Base-by-base conservation (phyloP, 106 monocot species). In the Dactylorhiza incarnata region DNA sequence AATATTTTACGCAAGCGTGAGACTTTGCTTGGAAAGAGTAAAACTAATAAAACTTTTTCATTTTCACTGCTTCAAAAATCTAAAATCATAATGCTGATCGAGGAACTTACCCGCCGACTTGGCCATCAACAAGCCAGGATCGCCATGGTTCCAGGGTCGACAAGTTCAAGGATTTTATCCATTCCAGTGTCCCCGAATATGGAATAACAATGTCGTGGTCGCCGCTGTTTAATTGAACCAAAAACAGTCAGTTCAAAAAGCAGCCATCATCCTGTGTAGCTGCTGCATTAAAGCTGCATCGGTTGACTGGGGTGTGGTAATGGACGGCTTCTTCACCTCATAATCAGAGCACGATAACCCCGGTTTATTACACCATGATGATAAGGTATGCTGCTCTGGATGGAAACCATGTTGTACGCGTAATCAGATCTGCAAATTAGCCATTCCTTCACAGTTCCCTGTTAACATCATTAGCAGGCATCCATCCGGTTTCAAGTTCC, bases 271-370 rank as follows among this genome's bases (percentile, higher is more conserved):
- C 3, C 37, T 37, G 37, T 37, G 37, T 37, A 37, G n/a, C 37
- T 37, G 3, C n/a, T 37, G 37, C 3, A 37, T 37, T 37, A 37
- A 37, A 37, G 37, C 37, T 37, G 37, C 3, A 3, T 37, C 37
- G 3, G 37, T 37, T 37, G 37, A 37, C 37, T 37, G 37, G 37
- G 3, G 37, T 37, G 29, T 26, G 25, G 2, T 12, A 29, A 65
- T 29, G 9, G 12, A 12, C 26, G 12, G 6, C 13, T 29, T 22
- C 37, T 52, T 46, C 44, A 86, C 84, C 86, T 89, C 78, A 84
- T 84, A 11, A 87, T 80, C 2, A 90, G 73, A 45, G 81, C 85
- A 59, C 87, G 82, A 25, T 87, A 90, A 9, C 90, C 90, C 74
- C 59, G 73, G 19, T 17, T 73, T 15, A 80, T 80, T 44, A 90